A percentile compares a stretch with the other conserved stretches of the same genome.
Evolutionary conservation across 768 basidiomycete genomes (phyloP).

Genomic region (Boletus rubescentipes): DNA sequence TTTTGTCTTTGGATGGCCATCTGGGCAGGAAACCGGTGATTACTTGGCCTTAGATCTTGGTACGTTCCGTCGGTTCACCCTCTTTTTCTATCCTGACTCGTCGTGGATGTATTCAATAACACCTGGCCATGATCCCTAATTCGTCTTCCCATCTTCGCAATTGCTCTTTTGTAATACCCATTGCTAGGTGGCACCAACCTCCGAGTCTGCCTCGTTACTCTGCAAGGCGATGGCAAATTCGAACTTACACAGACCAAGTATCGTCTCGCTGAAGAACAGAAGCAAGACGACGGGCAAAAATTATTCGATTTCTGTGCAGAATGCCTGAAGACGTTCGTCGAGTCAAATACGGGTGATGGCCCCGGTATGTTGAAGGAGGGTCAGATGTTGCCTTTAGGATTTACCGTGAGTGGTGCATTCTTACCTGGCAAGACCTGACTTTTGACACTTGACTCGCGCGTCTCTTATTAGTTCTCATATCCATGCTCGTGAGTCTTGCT

Average conservation of each 20-base stretch:
- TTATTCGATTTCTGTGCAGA: slow-evolving; percentile 98
- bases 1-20: slow-evolving; percentile 94
- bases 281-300: slow-evolving; percentile 93
- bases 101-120: background rate
- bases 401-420: slow-evolving; percentile 69
- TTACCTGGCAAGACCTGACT: background rate
- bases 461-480: slow-evolving; percentile 80
- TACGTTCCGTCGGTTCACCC: slow-evolving; percentile 35
- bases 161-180: background rate
- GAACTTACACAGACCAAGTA: slow-evolving; percentile 98
- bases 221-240: slow-evolving; percentile 93
- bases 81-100: background rate
- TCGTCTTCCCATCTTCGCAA: background rate
- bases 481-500: slow-evolving; percentile 73
- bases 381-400: slow-evolving; percentile 77
- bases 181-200: slow-evolving; percentile 86
- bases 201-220: slow-evolving; percentile 94
- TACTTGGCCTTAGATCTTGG: slow-evolving; percentile 90
- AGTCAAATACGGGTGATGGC: slow-evolving; percentile 61
- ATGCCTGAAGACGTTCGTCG: slow-evolving; percentile 85
- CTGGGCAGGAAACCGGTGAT: slow-evolving; percentile 84
- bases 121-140: background rate
- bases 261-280: slow-evolving; percentile 95
- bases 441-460: background rate
- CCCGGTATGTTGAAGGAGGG: slow-evolving; percentile 49